Evolutionary conservation across 2,329 filamentous ascomycete species (phyloP).

Genomic region (Cordyceps cateniannulata): DNA sequence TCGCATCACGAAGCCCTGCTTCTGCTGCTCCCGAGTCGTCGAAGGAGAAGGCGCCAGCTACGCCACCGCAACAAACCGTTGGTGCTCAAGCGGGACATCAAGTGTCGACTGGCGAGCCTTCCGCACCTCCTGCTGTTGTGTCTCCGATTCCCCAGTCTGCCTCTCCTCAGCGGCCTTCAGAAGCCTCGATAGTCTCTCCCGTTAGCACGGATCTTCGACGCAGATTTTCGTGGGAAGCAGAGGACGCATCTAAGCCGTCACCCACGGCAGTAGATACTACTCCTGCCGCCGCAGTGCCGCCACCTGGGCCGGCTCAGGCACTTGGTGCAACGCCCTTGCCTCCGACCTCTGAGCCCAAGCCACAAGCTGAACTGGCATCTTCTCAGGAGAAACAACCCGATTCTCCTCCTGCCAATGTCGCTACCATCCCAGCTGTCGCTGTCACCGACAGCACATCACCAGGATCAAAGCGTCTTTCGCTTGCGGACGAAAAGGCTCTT

Average conservation of each 20-base stretch:
- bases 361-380: neutral
- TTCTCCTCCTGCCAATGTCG: neutral
- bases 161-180: neutral
- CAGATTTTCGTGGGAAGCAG: constrained; percentile 34
- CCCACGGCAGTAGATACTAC: neutral
- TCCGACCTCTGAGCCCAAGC: neutral
- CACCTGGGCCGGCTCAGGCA: neutral
- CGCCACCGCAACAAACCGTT: neutral
- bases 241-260: constrained; percentile 12
- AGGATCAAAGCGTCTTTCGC: constrained; percentile 28
- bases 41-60: neutral
- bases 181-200: neutral
- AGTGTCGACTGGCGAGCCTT: neutral
- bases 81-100: neutral
- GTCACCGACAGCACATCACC: neutral
- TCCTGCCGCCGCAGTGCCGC: neutral
- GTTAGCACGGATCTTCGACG: constrained; percentile 17
- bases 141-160: neutral
- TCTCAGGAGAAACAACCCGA: constrained; percentile 11
- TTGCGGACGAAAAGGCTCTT: constrained; percentile 39
- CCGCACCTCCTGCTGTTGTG: neutral
- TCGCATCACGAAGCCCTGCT: neutral
- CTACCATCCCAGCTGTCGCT: neutral
- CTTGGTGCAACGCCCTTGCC: neutral
- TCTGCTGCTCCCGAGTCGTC: neutral